phyloP scores from a whole-genome alignment of 2,329 filamentous ascomycete genomes.

The Claviceps purpurea region DNA sequence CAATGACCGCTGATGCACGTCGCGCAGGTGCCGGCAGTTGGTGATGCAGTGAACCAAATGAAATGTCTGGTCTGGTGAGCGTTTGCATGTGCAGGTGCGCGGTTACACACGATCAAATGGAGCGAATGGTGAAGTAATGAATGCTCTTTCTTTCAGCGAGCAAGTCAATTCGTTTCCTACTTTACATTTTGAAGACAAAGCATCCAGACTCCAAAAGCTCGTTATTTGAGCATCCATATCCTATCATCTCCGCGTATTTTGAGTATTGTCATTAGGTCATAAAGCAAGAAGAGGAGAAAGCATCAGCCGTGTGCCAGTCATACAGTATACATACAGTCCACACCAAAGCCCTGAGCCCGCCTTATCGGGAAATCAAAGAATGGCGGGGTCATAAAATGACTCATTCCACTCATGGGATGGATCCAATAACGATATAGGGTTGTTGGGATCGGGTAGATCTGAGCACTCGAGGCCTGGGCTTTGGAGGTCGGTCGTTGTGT shows the following conservation, averaged over 20 bases:
- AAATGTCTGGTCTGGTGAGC: background rate
- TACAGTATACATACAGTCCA: conserved; percentile 2
- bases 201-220: background rate
- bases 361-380: conserved; percentile 18
- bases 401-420: conserved; percentile 18
- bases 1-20: background rate
- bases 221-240: background rate
- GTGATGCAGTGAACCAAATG: background rate
- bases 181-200: conserved; percentile 1
- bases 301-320: conserved; percentile 3
- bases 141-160: background rate
- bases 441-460: conserved; percentile 11
- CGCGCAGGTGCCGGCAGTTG: background rate
- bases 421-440: conserved; percentile 14
- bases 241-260: background rate
- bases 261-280: conserved; percentile 17
- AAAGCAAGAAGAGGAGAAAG: conserved; percentile 8
- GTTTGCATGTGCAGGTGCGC: background rate
- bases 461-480: conserved; percentile 19
- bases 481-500: conserved; percentile 16
- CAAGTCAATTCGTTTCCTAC: background rate
- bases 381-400: conserved; percentile 15
- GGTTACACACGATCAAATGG: background rate
- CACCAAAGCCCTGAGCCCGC: background rate
- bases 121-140: background rate